Evolutionary conservation across 129 eudicot genomes (phyloP).

Genomic region (Flaveria linearis): DNA sequence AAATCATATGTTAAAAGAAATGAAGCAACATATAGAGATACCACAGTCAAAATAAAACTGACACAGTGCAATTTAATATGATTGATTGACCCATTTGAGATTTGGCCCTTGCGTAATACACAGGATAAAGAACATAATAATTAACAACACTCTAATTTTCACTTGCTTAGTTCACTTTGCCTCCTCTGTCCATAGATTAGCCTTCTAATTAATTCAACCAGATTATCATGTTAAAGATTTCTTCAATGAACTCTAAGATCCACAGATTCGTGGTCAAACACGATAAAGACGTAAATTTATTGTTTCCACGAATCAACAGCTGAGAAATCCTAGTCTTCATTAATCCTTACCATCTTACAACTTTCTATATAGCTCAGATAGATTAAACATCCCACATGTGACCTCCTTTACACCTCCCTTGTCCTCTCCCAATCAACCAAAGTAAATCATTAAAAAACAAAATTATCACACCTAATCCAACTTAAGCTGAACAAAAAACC

Average conservation of each 20-base stretch:
- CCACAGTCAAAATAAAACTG: not conserved
- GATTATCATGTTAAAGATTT: not conserved
- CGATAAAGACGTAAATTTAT: not conserved
- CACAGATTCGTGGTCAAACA: not conserved
- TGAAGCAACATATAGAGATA: slow-evolving; percentile 9
- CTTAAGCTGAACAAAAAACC: not conserved
- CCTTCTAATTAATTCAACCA: too few species aligned
- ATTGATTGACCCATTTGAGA: not conserved
- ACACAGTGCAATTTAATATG: not conserved
- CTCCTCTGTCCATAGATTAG: too few species aligned
- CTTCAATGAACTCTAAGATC: not conserved
- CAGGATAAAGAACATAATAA: not conserved
- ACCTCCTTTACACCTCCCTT: not conserved
- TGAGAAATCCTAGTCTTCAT: not conserved
- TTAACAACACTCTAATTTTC: not conserved
- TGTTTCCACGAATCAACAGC: not conserved
- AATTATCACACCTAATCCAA: not conserved
- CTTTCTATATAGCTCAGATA: not conserved
- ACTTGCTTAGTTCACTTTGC: too few species aligned
- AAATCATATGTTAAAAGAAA: not conserved
- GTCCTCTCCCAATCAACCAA: slow-evolving; percentile 4
- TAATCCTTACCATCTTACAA: not conserved
- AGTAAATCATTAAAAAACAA: not conserved
- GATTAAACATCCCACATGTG: not conserved
- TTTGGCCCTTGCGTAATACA: slow-evolving; percentile 6